Conservation (phyloP, 441 rosid genomes). For the Flueggea neowawraea region DNA sequence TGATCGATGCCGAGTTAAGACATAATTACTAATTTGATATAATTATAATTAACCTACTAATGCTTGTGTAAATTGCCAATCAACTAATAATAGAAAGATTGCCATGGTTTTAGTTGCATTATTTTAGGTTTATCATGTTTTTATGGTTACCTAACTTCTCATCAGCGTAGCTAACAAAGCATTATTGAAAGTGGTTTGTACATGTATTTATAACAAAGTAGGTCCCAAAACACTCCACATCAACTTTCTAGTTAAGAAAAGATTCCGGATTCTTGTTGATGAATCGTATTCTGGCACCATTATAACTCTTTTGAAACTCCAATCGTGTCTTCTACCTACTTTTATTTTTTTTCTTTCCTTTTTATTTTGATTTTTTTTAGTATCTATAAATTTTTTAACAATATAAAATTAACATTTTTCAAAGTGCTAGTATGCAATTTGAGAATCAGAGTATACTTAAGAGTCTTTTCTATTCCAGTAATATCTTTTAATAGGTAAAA, state of each 20-base stretch:
- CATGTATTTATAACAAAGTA: conserved; percentile 23
- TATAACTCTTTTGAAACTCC: conserved; percentile 37
- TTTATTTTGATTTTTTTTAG: too few relatives aligned
- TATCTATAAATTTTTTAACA: too few relatives aligned
- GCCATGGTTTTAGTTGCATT: conserved; percentile 1
- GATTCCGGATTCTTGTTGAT: conserved; percentile 19
- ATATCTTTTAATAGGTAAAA: too few relatives aligned
- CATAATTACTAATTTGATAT: too few relatives aligned
- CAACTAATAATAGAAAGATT: too few relatives aligned
- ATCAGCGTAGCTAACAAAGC: conserved; percentile 70
- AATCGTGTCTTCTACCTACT: conserved; percentile 36
- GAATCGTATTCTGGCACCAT: conserved; percentile 47
- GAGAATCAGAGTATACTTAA: too few relatives aligned
- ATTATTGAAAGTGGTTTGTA: conserved; percentile 54
- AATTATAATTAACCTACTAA: too few relatives aligned
- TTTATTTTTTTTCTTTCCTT: neutral
- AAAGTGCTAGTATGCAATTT: too few relatives aligned
- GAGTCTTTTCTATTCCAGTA: too few relatives aligned
- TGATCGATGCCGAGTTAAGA: too few relatives aligned
- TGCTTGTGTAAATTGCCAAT: too few relatives aligned
- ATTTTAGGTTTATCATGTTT: conserved; percentile 25
- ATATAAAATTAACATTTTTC: too few relatives aligned
- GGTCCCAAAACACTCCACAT: conserved; percentile 48
- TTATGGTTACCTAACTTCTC: conserved; percentile 59
- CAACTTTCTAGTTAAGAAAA: conserved; percentile 73